A percentile compares a stretch with the other conserved stretches of the same genome.
Evolutionary conservation across 2,329 filamentous ascomycete species (phyloP).

Genomic region (Botrytis byssoidea): DNA sequence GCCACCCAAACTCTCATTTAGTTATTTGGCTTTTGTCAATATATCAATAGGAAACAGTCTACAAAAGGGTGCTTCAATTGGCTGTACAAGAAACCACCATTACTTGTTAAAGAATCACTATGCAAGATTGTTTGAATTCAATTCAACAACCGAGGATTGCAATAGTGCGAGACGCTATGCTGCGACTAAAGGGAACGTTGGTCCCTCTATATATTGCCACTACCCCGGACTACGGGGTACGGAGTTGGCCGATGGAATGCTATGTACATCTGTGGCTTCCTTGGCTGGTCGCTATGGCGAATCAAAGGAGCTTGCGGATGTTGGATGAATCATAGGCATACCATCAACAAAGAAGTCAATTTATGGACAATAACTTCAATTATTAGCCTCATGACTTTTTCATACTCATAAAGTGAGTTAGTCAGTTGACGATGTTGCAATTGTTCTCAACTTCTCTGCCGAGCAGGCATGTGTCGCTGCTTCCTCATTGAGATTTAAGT

Average conservation of each 20-base stretch:
- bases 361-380: background rate
- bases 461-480: background rate
- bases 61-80: background rate
- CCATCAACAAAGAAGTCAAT: constrained; percentile 3
- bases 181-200: background rate
- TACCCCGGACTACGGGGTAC: background rate
- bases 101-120: background rate
- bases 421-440: background rate
- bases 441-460: background rate
- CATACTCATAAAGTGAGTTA: background rate
- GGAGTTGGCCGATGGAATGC: background rate
- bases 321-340: background rate
- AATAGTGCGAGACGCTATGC: background rate
- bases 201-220: background rate
- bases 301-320: background rate
- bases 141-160: background rate
- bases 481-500: background rate
- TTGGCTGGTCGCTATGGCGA: background rate
- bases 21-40: background rate
- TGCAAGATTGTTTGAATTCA: background rate
- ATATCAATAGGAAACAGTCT: background rate
- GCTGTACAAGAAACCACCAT: background rate
- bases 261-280: background rate
- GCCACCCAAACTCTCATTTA: background rate
- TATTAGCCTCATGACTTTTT: background rate